Evolutionary conservation across 2,329 filamentous ascomycete genomes (phyloP).

Genomic region (Aspergillus costaricaensis): DNA sequence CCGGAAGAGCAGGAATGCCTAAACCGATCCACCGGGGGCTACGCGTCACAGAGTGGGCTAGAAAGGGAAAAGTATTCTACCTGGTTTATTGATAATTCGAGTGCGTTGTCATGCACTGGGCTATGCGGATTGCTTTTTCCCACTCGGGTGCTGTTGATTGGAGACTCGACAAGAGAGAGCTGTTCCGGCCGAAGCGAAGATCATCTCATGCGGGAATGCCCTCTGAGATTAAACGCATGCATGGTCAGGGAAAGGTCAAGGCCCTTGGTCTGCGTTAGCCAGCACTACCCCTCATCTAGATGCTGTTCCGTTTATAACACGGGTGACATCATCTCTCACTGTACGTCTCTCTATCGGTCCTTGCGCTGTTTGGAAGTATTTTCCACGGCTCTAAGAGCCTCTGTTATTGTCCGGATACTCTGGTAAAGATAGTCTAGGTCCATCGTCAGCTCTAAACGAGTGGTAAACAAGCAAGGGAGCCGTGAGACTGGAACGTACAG

Average conservation of each 20-base stretch:
- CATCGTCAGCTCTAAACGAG: constrained; percentile 3
- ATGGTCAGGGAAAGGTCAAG: not conserved
- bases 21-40: constrained; percentile 1
- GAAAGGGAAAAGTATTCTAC: not conserved
- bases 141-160: not conserved
- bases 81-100: not conserved
- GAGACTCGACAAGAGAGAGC: not conserved
- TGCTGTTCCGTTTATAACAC: not conserved
- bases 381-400: constrained; percentile 30
- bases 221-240: constrained; percentile 1
- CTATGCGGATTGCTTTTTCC: constrained; percentile 2
- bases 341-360: constrained; percentile 21
- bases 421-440: not conserved
- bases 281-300: constrained; percentile 5
- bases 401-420: constrained; percentile 35
- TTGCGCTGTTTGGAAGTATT: constrained; percentile 27
- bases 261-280: not conserved
- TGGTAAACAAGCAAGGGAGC: not conserved
- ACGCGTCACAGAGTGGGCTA: constrained; percentile 9
- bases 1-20: constrained; percentile 8
- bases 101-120: constrained; percentile 9
- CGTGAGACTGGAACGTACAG: constrained; percentile 44
- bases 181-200: constrained; percentile 1
- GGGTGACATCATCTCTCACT: constrained; percentile 1
- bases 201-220: constrained; percentile 4